Evolutionary conservation across 495 filamentous ascomycete species (phyloP).

Genomic region (Pseudoneurospora amorphoporcata): DNA sequence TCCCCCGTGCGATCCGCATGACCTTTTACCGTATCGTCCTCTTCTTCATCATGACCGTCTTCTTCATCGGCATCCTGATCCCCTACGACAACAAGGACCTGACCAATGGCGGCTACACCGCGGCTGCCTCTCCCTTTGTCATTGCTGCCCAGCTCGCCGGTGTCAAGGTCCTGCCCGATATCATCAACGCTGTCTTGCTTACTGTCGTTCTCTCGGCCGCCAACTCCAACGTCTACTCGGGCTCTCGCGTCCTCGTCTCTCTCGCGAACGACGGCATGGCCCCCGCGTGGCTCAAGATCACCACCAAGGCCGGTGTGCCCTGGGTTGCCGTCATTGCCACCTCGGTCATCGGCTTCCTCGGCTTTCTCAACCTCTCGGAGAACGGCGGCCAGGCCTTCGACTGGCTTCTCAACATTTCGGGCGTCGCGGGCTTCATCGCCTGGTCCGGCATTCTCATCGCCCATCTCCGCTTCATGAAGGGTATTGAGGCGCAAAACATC

Average conservation of each 20-base stretch:
- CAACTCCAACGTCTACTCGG: conserved; percentile 50
- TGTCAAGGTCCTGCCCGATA: conserved; percentile 53
- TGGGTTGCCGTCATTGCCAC: conserved; percentile 30
- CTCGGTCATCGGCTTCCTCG: conserved; percentile 39
- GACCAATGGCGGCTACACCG: conserved; percentile 34
- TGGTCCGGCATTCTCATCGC: conserved; percentile 52
- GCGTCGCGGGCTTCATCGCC: conserved; percentile 57
- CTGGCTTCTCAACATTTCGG: conserved; percentile 49
- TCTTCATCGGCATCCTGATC: conserved; percentile 59
- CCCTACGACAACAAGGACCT: conserved; percentile 43
- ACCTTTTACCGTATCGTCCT: conserved; percentile 52
- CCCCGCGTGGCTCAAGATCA: conserved; percentile 35
- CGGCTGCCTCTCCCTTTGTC: conserved; percentile 60
- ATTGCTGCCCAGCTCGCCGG: conserved; percentile 56
- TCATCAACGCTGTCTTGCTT: conserved; percentile 65
- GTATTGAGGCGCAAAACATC: conserved; percentile 46
- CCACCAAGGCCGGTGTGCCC: conserved; percentile 33
- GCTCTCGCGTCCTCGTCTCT: conserved; percentile 54
- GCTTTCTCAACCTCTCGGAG: conserved; percentile 42
- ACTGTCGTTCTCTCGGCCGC: conserved; percentile 46
- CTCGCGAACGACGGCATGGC: conserved; percentile 53
- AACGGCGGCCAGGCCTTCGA: conserved; percentile 45
- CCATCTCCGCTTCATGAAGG: conserved; percentile 52
- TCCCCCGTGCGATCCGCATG: conserved; percentile 38
- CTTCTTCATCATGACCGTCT: conserved; percentile 57